Base-by-base conservation (phyloP, 176 grass and related monocot genomes). In the Oryza officinalis region DNA sequence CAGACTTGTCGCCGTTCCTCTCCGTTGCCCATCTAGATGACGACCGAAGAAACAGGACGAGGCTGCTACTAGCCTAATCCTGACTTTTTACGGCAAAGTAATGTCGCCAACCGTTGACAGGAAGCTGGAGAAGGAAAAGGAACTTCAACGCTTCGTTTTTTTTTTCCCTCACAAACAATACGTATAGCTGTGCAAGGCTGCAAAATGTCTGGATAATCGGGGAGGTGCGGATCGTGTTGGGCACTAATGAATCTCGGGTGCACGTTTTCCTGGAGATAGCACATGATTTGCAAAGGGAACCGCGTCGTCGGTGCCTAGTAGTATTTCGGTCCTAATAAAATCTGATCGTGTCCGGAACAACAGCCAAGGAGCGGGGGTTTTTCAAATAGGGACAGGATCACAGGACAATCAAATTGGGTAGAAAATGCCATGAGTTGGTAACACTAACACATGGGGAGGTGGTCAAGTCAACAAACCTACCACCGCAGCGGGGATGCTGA, bases 1-100 rank as follows among this genome's bases (percentile, higher is more conserved):
- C 64, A 23, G 65, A 71, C 73, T 60, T 22, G 43, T 83, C 67
- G 13, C 20, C 12, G 86, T 43, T 31, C 77, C 63, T n/a, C 50
- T n/a, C 69, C 33, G 22, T 33, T 77, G 75, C 54, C 35, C 40
- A 10, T 77, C 83, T 78, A 78, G 74, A 85, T 15, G 46, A 59
- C 18, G 18, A 35, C 27, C 27, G 3, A 74, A 27, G 25, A 47
- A 15, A 30, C 37, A 5, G 8, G 27, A 74, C 40, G 17, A 27
- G 6, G 43, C 38, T 1, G 35, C 50, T 25, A 44, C 20, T 22
- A 22, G 31, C 13, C 50, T 54, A 25, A 61, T 35, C 0, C 46
- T 30, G 67, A 33, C 47, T 69, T 80, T 80, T 11, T 63, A 75
- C 69, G 68, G 32, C 0, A 75, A 44, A 44, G 41, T 74, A 43